phyloP scores from a whole-genome alignment of 441 rosid species.

The Populus tomentosa region DNA sequence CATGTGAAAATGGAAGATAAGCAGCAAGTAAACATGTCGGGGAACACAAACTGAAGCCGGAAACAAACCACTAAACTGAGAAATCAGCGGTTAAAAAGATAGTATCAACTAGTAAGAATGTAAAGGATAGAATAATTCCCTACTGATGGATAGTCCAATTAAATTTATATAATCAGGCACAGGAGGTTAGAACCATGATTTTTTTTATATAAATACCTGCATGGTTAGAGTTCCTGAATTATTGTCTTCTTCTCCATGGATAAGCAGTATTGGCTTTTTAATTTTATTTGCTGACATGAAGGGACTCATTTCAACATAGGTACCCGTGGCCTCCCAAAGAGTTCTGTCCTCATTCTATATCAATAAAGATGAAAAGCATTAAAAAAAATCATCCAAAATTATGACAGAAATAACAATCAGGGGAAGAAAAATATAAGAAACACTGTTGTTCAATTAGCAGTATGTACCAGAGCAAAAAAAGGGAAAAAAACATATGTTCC shows the following conservation, averaged over 20 bases:
- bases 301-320: constrained; percentile 94
- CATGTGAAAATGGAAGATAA: constrained; percentile 14
- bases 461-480: not conserved
- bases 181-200: not conserved
- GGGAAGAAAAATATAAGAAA: not conserved
- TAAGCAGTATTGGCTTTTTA: constrained; percentile 90
- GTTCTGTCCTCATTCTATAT: constrained; percentile 91
- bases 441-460: not conserved
- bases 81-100: not conserved
- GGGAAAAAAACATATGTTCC: not conserved
- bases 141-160: not conserved
- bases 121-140: not conserved
- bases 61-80: constrained; percentile 5
- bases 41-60: constrained; percentile 1
- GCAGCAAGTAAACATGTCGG: constrained; percentile 8
- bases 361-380: constrained; percentile 11
- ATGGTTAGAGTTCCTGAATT: constrained; percentile 93
- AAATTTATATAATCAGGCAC: not conserved
- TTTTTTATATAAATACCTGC: constrained; percentile 48
- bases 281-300: constrained; percentile 92
- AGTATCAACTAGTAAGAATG: not conserved
- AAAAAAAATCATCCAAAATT: constrained; percentile 1
- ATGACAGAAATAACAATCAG: not conserved
- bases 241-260: constrained; percentile 97
- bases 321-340: constrained; percentile 84